Percentiles rank a stretch among this genome's conserved stretches.
Conservation (phyloP, 495 filamentous ascomycete species). For the Tricharina praecox region DNA sequence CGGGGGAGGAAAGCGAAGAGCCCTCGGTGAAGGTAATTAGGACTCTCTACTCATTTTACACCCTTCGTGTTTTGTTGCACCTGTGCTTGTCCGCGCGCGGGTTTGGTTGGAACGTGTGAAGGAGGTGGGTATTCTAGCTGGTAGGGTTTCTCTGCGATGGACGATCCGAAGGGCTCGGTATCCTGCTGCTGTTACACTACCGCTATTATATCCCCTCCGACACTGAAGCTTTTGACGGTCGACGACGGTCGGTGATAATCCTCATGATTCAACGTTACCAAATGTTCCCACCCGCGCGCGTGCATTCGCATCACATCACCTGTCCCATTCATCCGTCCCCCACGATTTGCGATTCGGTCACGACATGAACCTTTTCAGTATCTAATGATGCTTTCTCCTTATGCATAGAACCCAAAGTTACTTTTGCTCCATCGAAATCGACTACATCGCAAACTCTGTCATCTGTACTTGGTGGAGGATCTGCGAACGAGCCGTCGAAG, state of each 20-base stretch:
- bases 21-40: constrained; percentile 24
- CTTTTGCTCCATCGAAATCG: constrained; percentile 3
- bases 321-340: constrained; percentile 1
- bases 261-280: not conserved
- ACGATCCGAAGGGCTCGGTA: constrained; percentile 8
- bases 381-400: constrained; percentile 5
- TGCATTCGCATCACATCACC: not conserved
- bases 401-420: constrained; percentile 5
- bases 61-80: constrained; percentile 5
- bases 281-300: not conserved
- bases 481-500: not conserved
- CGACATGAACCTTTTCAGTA: not conserved
- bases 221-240: constrained; percentile 1
- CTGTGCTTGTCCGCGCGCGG: constrained; percentile 4
- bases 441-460: constrained; percentile 1
- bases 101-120: constrained; percentile 3
- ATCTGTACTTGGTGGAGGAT: constrained; percentile 1
- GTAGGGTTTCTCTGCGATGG: constrained; percentile 4
- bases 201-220: constrained; percentile 6
- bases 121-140: constrained; percentile 7
- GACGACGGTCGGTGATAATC: constrained; percentile 2
- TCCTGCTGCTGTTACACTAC: constrained; percentile 7
- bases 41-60: constrained; percentile 8
- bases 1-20: constrained; percentile 20
- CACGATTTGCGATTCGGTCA: constrained; percentile 6